These are phyloP conservation scores for Zelopaecilomyces penicillatus DNA, from an alignment of 2,329 filamentous ascomycete genomes.

Conservation along the genomic window DNA sequence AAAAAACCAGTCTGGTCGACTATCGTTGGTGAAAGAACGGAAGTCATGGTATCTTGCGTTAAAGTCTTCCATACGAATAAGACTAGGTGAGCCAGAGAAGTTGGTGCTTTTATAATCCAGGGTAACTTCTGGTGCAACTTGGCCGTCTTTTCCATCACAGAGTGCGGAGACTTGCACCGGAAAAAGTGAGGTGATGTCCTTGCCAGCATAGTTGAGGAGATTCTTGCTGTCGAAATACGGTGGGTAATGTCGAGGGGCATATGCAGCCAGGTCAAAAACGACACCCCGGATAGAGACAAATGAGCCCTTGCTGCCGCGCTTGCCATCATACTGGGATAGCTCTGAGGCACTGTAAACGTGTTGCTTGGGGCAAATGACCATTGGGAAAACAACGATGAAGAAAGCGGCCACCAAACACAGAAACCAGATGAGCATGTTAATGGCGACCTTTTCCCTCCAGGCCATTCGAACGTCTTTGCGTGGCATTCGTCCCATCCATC, in stretches of 20 bases:
- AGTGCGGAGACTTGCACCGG: slow-evolving; percentile 90
- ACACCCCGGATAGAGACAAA: slow-evolving; percentile 81
- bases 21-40: slow-evolving; percentile 72
- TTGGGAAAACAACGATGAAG: slow-evolving; percentile 82
- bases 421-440: slow-evolving; percentile 96
- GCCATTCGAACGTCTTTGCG: slow-evolving; percentile 87
- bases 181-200: slow-evolving; percentile 82
- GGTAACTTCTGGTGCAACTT: slow-evolving; percentile 61
- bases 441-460: slow-evolving; percentile 95
- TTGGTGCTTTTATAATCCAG: slow-evolving; percentile 79
- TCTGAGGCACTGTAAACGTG: slow-evolving; percentile 77
- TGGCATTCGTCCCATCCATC: slow-evolving; percentile 70
- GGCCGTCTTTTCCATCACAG: slow-evolving; percentile 67
- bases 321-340: slow-evolving; percentile 64
- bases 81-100: slow-evolving; percentile 54
- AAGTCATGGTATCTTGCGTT: slow-evolving; percentile 90
- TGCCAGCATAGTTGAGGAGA: slow-evolving; percentile 73
- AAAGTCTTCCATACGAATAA: slow-evolving; percentile 57
- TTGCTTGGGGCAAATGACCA: slow-evolving; percentile 83
- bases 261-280: slow-evolving; percentile 74
- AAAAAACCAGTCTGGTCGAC: slow-evolving; percentile 82
- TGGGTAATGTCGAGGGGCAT: slow-evolving; percentile 66
- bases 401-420: slow-evolving; percentile 71
- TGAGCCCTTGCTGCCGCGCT: slow-evolving; percentile 48
- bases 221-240: slow-evolving; percentile 47